Evolutionary conservation across 78 protist species (phyloP).

Genomic region (Dictyostelium firmibasis): DNA sequence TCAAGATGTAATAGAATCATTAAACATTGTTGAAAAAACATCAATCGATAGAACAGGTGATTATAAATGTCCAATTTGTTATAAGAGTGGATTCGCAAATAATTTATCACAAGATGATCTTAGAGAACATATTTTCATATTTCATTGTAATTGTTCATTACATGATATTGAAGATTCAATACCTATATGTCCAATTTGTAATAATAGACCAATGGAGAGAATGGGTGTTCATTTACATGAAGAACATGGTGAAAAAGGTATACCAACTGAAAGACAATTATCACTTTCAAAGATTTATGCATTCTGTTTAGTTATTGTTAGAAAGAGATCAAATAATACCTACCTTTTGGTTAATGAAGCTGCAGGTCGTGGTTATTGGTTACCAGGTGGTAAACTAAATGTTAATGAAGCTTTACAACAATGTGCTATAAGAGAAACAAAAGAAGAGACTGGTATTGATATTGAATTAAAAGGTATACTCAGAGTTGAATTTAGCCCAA

Average conservation of each 20-base stretch:
- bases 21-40: not conserved
- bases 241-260: slow-evolving; percentile 20
- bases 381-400: slow-evolving; percentile 59
- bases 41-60: not conserved
- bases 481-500: slow-evolving; percentile 48
- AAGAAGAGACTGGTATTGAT: slow-evolving; percentile 79
- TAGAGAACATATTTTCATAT: slow-evolving; percentile 30
- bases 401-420: slow-evolving; percentile 45
- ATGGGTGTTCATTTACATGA: slow-evolving; percentile 46
- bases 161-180: slow-evolving; percentile 11
- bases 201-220: not conserved
- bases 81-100: slow-evolving; percentile 14
- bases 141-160: slow-evolving; percentile 13
- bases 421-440: slow-evolving; percentile 68
- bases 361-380: slow-evolving; percentile 69
- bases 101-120: not conserved
- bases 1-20: not conserved
- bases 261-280: not conserved
- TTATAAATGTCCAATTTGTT: slow-evolving; percentile 46
- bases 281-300: slow-evolving; percentile 6
- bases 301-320: slow-evolving; percentile 38
- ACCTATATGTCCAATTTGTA: slow-evolving; percentile 58
- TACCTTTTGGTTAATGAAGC: slow-evolving; percentile 46
- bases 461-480: slow-evolving; percentile 66
- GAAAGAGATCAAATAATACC: not conserved